phyloP scores from a whole-genome alignment of 2,329 filamentous ascomycete species.

The Colletotrichum zoysiae region DNA sequence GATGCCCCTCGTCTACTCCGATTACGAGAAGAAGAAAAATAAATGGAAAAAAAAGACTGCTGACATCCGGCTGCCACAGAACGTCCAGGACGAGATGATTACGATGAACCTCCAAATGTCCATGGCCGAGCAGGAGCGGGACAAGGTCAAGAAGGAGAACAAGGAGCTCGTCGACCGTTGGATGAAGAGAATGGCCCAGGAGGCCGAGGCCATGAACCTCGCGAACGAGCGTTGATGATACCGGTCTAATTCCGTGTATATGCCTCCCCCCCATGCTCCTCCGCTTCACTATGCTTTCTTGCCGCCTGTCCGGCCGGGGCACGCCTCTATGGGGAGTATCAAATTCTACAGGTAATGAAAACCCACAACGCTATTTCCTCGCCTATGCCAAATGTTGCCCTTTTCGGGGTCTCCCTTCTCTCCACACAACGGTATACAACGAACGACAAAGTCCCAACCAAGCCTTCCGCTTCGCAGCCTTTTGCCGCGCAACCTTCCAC shows the following conservation, averaged over 20 bases:
- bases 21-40: background rate
- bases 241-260: slow-evolving; percentile 25
- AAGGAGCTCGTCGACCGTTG: slow-evolving; percentile 89
- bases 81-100: slow-evolving; percentile 94
- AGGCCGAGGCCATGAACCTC: slow-evolving; percentile 89
- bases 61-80: slow-evolving; percentile 55
- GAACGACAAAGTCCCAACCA: background rate
- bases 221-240: slow-evolving; percentile 61
- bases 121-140: slow-evolving; percentile 81
- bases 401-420: background rate
- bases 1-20: too few species aligned
- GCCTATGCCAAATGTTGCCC: slow-evolving; percentile 26
- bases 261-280: background rate
- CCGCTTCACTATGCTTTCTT: background rate
- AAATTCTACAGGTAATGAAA: slow-evolving; percentile 41
- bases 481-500: slow-evolving; percentile 1
- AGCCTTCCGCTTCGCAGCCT: background rate
- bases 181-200: slow-evolving; percentile 88
- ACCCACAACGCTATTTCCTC: slow-evolving; percentile 36
- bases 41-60: background rate
- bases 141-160: slow-evolving; percentile 84
- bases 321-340: slow-evolving; percentile 40
- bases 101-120: slow-evolving; percentile 89
- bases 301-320: slow-evolving; percentile 16
- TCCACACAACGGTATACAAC: slow-evolving; percentile 24